phyloP scores from a whole-genome alignment of 305 asterid genomes.

The Solanum hybrid region DNA sequence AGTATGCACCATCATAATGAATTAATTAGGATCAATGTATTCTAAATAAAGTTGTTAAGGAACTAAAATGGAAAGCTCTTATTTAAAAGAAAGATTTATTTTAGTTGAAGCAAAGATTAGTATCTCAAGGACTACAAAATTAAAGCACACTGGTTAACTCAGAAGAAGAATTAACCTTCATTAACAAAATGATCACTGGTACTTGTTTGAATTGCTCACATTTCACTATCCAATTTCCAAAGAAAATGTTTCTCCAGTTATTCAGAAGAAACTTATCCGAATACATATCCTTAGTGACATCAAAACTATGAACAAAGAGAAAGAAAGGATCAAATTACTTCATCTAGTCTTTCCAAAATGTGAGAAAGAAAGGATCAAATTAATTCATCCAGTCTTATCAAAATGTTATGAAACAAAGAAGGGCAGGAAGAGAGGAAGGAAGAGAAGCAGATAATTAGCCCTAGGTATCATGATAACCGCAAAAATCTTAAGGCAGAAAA shows the following conservation, averaged over 20 bases:
- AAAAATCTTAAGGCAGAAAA: not conserved
- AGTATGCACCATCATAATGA: conserved; percentile 3
- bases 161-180: not conserved
- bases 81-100: not conserved
- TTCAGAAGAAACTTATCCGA: not conserved
- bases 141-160: not conserved
- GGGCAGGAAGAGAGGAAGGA: not conserved
- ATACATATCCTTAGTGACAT: not conserved
- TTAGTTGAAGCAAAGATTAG: not conserved
- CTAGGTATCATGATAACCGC: not conserved
- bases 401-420: not conserved
- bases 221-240: not conserved
- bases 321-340: not conserved
- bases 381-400: not conserved
- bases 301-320: not conserved
- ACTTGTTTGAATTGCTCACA: not conserved
- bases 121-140: not conserved
- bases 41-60: not conserved
- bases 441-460: not conserved
- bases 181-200: not conserved
- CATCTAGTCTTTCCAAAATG: not conserved
- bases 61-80: not conserved
- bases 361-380: not conserved
- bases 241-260: not conserved
- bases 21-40: not conserved